Percentiles rank a stretch among this genome's conserved stretches.
phyloP scores from a whole-genome alignment of 2,329 filamentous ascomycete genomes.

The Stagonosporopsis rhizophila region DNA sequence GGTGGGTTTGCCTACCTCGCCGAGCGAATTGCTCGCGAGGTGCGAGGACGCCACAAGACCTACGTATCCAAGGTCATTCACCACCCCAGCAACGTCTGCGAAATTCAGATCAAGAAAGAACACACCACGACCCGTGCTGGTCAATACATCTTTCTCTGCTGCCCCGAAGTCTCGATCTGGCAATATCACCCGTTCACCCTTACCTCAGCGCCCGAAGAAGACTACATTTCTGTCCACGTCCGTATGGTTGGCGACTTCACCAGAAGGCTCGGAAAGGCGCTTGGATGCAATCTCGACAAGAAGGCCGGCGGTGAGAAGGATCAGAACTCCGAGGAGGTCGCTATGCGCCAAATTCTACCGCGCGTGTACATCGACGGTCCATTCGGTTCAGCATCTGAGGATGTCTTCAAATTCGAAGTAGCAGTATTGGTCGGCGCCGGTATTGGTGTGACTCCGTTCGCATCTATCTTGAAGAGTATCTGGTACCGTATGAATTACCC shows the following conservation, averaged over 20 bases:
- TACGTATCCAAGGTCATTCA: slow-evolving; percentile 89
- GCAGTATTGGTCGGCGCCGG: slow-evolving; percentile 59
- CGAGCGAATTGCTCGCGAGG: slow-evolving; percentile 79
- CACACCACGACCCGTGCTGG: slow-evolving; percentile 81
- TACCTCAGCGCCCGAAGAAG: slow-evolving; percentile 86
- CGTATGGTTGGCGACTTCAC: slow-evolving; percentile 86
- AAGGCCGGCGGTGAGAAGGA: slow-evolving; percentile 56
- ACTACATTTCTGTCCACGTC: slow-evolving; percentile 88
- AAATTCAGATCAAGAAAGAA: slow-evolving; percentile 93
- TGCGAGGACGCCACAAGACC: slow-evolving; percentile 81
- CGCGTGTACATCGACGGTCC: slow-evolving; percentile 84
- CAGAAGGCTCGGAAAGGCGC: slow-evolving; percentile 68
- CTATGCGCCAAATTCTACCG: slow-evolving; percentile 76
- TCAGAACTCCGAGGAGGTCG: slow-evolving; percentile 67
- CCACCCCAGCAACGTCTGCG: slow-evolving; percentile 86
- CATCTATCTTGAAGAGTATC: slow-evolving; percentile 74
- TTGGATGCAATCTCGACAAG: slow-evolving; percentile 77
- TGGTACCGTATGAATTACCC: slow-evolving; percentile 94
- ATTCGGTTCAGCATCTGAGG: slow-evolving; percentile 84
- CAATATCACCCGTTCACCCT: slow-evolving; percentile 89
- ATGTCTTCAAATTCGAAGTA: slow-evolving; percentile 75
- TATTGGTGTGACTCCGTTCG: slow-evolving; percentile 61
- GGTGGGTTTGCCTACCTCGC: slow-evolving; percentile 80
- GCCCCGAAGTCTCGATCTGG: slow-evolving; percentile 84
- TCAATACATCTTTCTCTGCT: slow-evolving; percentile 88